Conservation (phyloP, 306 rosid genomes). For the Corylus heterophylla region DNA sequence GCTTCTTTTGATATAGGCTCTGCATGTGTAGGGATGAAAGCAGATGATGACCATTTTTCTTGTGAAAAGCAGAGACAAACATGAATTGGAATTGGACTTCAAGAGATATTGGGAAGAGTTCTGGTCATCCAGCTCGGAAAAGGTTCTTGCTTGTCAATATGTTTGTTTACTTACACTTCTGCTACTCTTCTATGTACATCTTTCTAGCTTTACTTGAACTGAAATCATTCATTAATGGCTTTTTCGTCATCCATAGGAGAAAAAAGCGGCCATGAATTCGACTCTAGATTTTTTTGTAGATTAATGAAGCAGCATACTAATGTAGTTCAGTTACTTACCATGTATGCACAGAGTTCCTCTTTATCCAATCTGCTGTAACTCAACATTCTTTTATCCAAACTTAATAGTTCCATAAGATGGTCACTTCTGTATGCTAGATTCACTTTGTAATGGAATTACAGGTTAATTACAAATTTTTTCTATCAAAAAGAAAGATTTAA, state of each 20-base stretch:
- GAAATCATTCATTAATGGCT: conserved; percentile 22
- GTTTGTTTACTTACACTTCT: conserved; percentile 12
- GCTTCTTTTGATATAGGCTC: too few species aligned
- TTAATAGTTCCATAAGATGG: conserved; percentile 18
- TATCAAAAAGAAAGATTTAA: conserved; percentile 2
- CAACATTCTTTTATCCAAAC: conserved; percentile 25
- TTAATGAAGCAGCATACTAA: conserved; percentile 88
- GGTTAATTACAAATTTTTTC: not conserved
- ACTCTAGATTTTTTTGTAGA: conserved; percentile 95
- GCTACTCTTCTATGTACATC: conserved; percentile 11
- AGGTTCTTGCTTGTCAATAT: conserved; percentile 56
- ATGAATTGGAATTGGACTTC: conserved; percentile 99
- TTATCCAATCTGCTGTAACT: conserved; percentile 25
- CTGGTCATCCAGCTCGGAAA: conserved; percentile 97
- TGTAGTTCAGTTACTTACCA: conserved; percentile 88
- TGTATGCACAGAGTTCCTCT: conserved; percentile 54
- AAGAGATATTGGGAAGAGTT: conserved; percentile 98
- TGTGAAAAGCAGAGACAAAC: conserved; percentile 70
- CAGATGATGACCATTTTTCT: conserved; percentile 29
- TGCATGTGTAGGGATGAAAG: too few species aligned
- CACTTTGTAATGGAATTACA: not conserved
- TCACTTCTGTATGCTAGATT: not conserved
- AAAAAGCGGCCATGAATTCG: conserved; percentile 90
- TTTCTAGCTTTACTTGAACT: conserved; percentile 4
- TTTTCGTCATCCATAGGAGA: conserved; percentile 61